Evolutionary conservation across 805 yeast genomes (phyloP), one percentile per base, ranked within the genome.

Genomic region (Candida argentea): DNA sequence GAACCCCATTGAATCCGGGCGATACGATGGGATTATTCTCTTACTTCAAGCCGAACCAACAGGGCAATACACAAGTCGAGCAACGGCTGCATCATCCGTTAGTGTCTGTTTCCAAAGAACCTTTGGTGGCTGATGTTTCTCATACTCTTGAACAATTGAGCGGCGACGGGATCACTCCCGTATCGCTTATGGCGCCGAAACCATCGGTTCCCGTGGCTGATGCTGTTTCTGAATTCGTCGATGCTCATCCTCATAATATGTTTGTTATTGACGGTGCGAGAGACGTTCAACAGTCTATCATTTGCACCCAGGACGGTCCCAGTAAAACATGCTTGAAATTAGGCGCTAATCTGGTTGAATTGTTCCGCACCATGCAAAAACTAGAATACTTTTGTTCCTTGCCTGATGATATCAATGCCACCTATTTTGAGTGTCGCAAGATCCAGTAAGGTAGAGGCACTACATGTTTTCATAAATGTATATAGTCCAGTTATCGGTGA

Each of bases 361-460:
- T 67, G 30, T 67, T 67, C 51, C 64, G 56, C 33, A 57, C 55
- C 14, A 67, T 67, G 73, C 73, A 67, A 33, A 53, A 50, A 14
- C 48, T 61, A 43, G 68, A 64, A 23, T 67, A 63, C 42, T 67
- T 65, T 38, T 67, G 73, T 38, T 63, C 70, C 1, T 52, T 67
- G 22, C 70, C 73, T 4, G 59, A 63, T 24, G 66, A 66, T 21
- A 50, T 67, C 15, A 57, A 55, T 31, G 68, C 70, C 20, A 67
- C 72, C 1, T 66, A 67, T 36, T 67, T 67, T 38, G 73, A 67
- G 38, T 67, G 73, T 48, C 50, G 72, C 35, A 63, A 61, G 36
- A 65, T 54, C 25, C 34, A 23, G 21, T 29, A 27, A 28, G 7
- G 7, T 7, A 8, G 20, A 18, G 10, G 20, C 9, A 25, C 7